Evolutionary conservation across 2,329 filamentous ascomycete genomes (phyloP).

Genomic region (Cladophialophora exuberans): DNA sequence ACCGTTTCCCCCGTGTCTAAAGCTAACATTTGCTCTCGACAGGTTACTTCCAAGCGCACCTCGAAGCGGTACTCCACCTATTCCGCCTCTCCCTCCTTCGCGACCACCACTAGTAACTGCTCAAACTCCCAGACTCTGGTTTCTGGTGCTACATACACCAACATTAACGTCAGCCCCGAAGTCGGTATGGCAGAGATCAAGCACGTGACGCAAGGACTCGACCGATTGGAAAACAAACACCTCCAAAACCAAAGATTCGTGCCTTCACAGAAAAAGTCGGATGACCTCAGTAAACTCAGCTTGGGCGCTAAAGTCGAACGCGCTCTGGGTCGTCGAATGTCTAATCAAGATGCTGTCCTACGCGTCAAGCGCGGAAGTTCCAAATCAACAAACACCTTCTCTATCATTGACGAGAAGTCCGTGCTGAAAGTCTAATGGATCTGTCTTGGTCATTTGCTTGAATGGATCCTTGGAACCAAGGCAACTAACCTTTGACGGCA

Average conservation of each 20-base stretch:
- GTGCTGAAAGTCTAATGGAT: background rate
- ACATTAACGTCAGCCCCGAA: constrained; percentile 29
- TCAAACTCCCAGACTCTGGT: constrained; percentile 22
- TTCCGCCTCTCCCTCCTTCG: constrained; percentile 51
- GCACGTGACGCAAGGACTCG: constrained; percentile 77
- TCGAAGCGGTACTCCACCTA: constrained; percentile 59
- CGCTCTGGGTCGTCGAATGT: constrained; percentile 84
- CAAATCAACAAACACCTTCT: constrained; percentile 18
- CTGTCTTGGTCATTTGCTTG: no score
- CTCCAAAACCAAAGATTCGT: constrained; percentile 80
- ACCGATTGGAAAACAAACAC: constrained; percentile 88
- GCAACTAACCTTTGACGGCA: no score
- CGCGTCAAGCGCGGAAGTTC: constrained; percentile 24
- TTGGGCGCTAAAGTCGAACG: constrained; percentile 89
- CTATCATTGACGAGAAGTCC: constrained; percentile 24
- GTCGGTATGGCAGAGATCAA: constrained; percentile 65
- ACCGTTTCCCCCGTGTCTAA: no score
- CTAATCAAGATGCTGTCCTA: constrained; percentile 72
- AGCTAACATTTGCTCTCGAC: constrained; percentile 17
- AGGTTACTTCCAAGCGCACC: constrained; percentile 48
- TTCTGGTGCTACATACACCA: constrained; percentile 10
- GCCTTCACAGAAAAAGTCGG: constrained; percentile 76
- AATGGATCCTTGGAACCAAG: no score
- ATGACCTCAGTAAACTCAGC: constrained; percentile 81
- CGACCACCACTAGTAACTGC: constrained; percentile 49